A percentile compares a stretch with the other conserved stretches of the same genome.
These are phyloP conservation scores for Penicillium silybi DNA, from an alignment of 495 filamentous ascomycete species.

Conservation along the genomic window DNA sequence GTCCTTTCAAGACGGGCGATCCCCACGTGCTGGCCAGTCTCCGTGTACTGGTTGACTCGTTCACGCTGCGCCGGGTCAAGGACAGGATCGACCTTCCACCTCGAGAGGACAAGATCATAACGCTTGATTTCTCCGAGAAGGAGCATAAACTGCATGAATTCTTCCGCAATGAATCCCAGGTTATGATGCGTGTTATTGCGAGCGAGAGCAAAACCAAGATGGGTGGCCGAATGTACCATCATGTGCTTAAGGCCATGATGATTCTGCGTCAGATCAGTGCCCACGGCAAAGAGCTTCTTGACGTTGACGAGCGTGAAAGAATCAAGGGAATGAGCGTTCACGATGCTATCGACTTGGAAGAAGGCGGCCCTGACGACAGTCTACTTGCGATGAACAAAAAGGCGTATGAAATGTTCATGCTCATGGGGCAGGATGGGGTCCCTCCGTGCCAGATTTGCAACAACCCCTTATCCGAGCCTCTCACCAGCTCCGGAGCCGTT, in stretches of 20 bases:
- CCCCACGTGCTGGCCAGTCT: constrained; percentile 78
- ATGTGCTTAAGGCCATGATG: constrained; percentile 85
- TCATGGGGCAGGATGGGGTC: constrained; percentile 73
- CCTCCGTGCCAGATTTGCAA: constrained; percentile 68
- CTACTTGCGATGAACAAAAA: constrained; percentile 55
- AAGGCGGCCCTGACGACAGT: constrained; percentile 60
- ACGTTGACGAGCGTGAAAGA: constrained; percentile 71
- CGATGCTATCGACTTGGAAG: constrained; percentile 82
- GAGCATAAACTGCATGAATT: constrained; percentile 56
- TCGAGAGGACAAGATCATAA: constrained; percentile 66
- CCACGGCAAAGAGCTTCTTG: constrained; percentile 83
- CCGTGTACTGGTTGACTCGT: constrained; percentile 85
- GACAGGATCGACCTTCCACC: constrained; percentile 80
- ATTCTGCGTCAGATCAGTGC: constrained; percentile 87
- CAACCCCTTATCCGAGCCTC: constrained; percentile 50
- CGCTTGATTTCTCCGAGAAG: constrained; percentile 52
- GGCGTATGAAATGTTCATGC: constrained; percentile 74
- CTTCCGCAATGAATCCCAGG: constrained; percentile 59
- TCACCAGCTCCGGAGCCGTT: constrained; percentile 42
- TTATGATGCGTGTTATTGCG: constrained; percentile 55
- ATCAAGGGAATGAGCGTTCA: constrained; percentile 73
- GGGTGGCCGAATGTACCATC: constrained; percentile 78
- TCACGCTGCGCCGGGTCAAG: constrained; percentile 89
- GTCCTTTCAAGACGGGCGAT: constrained; percentile 73
- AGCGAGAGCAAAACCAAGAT: constrained; percentile 55